Conservation (phyloP, 2,329 filamentous ascomycete species). For the Aspergillus sp. region DNA sequence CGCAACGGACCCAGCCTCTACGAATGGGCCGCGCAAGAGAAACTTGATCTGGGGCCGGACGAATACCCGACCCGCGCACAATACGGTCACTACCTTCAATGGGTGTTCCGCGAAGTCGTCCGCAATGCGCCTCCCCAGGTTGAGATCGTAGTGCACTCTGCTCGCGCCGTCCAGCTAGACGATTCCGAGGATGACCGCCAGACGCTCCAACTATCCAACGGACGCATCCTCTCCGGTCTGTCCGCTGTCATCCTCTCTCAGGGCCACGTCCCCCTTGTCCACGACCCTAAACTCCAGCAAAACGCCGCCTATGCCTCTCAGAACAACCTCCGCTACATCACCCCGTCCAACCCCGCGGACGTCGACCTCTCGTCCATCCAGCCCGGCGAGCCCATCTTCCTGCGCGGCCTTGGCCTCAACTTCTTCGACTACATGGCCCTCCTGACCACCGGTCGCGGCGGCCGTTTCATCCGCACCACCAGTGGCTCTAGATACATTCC, state of each 20-base stretch:
- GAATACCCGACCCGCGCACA: background rate
- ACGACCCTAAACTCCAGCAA: too few species aligned
- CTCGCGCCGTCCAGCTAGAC: background rate
- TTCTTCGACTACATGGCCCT: background rate
- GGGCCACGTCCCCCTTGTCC: too few species aligned
- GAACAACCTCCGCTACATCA: background rate
- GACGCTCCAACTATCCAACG: background rate
- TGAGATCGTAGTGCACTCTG: background rate
- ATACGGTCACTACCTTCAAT: background rate
- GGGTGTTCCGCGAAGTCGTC: background rate
- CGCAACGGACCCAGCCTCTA: background rate
- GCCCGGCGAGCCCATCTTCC: background rate
- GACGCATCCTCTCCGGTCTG: too few species aligned
- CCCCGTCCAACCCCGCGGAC: background rate
- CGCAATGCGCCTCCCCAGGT: background rate
- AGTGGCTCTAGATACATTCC: too few species aligned
- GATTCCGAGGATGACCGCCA: background rate
- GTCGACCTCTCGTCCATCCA: slow-evolving; percentile 1
- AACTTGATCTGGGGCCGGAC: background rate
- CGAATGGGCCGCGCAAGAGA: background rate
- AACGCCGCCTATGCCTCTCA: too few species aligned
- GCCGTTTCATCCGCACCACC: too few species aligned
- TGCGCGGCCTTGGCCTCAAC: slow-evolving; percentile 3
- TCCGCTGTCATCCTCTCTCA: too few species aligned
- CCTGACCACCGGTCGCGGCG: too few species aligned